A percentile compares a stretch with the other conserved stretches of the same genome.
Conservation (phyloP, 495 filamentous ascomycete species). For the Penicillium lividum region DNA sequence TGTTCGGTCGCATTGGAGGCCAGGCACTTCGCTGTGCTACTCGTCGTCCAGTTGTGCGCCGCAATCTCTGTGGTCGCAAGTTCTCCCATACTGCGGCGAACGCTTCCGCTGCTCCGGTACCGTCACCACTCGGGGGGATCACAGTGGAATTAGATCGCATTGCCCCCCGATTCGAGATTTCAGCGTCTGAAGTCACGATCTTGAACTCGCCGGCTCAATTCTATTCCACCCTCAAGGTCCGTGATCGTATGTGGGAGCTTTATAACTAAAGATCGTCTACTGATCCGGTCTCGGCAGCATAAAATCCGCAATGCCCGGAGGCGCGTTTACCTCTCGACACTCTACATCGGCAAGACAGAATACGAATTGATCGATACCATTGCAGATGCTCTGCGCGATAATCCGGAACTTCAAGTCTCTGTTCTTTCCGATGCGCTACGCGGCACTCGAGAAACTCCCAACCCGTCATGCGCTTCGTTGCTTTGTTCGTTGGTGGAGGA, state of each 20-base stretch:
- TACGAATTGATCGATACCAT: constrained; percentile 83
- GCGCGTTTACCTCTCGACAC: constrained; percentile 86
- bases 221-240: constrained; percentile 84
- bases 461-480: constrained; percentile 87
- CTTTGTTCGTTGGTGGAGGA: constrained; percentile 77
- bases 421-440: constrained; percentile 92
- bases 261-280: neutral
- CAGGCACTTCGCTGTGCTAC: constrained; percentile 38
- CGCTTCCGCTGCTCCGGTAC: constrained; percentile 30
- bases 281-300: constrained; percentile 45
- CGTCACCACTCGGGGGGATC: constrained; percentile 55
- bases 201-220: constrained; percentile 79
- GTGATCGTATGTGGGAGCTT: neutral
- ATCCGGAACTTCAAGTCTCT: constrained; percentile 78
- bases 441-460: constrained; percentile 86
- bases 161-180: constrained; percentile 83
- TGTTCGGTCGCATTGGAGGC: constrained; percentile 47
- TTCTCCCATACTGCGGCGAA: constrained; percentile 37
- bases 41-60: constrained; percentile 33
- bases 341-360: constrained; percentile 96
- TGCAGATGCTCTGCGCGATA: constrained; percentile 73
- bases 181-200: constrained; percentile 77
- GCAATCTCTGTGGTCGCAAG: constrained; percentile 38
- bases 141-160: constrained; percentile 83
- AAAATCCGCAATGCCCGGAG: constrained; percentile 78